These are phyloP conservation scores for Hypomyces rosellus DNA, from an alignment of 2,329 filamentous ascomycete species.

Conservation along the genomic window DNA sequence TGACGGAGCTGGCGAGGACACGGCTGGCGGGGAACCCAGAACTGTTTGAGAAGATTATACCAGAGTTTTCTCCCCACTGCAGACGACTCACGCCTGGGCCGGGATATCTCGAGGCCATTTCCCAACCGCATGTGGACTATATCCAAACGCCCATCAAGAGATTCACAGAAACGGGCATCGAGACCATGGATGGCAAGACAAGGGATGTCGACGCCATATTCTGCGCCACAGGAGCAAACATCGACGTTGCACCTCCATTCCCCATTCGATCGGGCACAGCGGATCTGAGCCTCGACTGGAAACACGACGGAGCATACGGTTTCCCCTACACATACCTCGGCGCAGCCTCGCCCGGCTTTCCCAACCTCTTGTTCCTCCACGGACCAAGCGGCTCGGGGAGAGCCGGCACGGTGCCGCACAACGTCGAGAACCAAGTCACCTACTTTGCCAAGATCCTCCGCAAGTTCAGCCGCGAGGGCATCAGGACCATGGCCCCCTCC, in stretches of 20 bases:
- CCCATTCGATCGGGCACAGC: constrained; percentile 49
- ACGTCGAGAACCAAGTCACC: constrained; percentile 58
- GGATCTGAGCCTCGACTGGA: constrained; percentile 52
- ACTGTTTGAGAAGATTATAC: constrained; percentile 49
- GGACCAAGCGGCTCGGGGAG: constrained; percentile 55
- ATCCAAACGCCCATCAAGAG: constrained; percentile 50
- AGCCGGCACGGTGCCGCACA: constrained; percentile 61
- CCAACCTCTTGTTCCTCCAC: constrained; percentile 59
- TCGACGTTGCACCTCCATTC: constrained; percentile 53
- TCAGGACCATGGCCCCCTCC: constrained; percentile 53
- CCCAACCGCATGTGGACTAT: constrained; percentile 55
- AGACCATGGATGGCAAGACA: constrained; percentile 50
- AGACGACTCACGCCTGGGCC: constrained; percentile 59
- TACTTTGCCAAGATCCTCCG: constrained; percentile 62
- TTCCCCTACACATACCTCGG: constrained; percentile 65
- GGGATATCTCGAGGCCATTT: constrained; percentile 60
- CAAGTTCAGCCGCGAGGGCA: constrained; percentile 60
- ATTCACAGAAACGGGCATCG: constrained; percentile 55
- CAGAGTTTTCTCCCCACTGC: constrained; percentile 59
- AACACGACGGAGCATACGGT: constrained; percentile 46
- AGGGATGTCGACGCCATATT: constrained; percentile 59
- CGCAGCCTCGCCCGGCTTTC: constrained; percentile 56
- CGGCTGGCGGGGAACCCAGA: constrained; percentile 49
- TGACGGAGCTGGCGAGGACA: constrained; percentile 42
- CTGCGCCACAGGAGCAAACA: constrained; percentile 62